Conservation (phyloP, 352 stramenopile genomes). For the Paralagenidium karlingii region DNA sequence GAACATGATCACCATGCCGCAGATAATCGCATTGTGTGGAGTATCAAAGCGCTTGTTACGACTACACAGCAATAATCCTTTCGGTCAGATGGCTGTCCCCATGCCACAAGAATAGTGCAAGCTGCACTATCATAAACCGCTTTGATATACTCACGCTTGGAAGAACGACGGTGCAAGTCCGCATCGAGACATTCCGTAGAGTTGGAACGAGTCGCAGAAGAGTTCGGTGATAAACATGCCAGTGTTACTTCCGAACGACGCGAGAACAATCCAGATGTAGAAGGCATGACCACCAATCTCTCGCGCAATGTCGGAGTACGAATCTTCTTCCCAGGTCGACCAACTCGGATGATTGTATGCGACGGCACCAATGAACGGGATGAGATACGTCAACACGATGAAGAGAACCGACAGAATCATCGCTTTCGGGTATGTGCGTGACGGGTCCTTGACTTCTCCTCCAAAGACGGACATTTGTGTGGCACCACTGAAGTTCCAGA, state of each 20-base stretch:
- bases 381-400: slow-evolving; percentile 70
- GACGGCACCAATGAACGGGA: slow-evolving; percentile 82
- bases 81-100: slow-evolving; percentile 9
- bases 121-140: no score
- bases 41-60: slow-evolving; percentile 42
- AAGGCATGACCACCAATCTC: slow-evolving; percentile 78
- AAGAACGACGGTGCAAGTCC: slow-evolving; percentile 80
- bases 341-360: slow-evolving; percentile 48
- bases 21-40: slow-evolving; percentile 27
- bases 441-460: slow-evolving; percentile 76
- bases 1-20: slow-evolving; percentile 23
- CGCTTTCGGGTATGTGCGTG: slow-evolving; percentile 61
- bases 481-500: slow-evolving; percentile 94
- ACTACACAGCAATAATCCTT: slow-evolving; percentile 16
- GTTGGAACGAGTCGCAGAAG: slow-evolving; percentile 84
- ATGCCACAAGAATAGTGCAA: slow-evolving; percentile 26
- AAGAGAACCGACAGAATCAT: slow-evolving; percentile 74
- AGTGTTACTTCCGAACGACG: slow-evolving; percentile 81
- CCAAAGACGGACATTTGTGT: slow-evolving; percentile 81
- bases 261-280: slow-evolving; percentile 78
- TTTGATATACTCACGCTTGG: slow-evolving; percentile 63
- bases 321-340: slow-evolving; percentile 82
- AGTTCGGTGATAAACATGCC: slow-evolving; percentile 90
- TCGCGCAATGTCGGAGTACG: slow-evolving; percentile 76
- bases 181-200: slow-evolving; percentile 67